Evolutionary conservation across 2,329 filamentous ascomycete species (phyloP), one percentile per base, ranked within the genome.

Genomic region (Monosporascus sp.): DNA sequence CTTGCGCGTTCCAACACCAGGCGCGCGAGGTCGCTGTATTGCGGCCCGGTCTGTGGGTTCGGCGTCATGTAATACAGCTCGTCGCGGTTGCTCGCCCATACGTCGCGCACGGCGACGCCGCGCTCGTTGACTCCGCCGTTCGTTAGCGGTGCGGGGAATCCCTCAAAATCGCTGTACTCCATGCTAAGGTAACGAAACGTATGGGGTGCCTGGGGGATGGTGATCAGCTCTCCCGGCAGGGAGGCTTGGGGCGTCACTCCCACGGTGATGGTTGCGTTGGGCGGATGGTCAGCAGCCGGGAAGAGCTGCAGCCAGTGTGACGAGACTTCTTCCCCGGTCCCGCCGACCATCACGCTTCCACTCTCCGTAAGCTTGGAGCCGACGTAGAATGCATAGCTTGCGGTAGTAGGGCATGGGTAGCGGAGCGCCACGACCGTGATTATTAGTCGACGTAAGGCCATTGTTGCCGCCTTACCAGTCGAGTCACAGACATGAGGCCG

Each of bases 321-420:
- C 0, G 74, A 77, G 0, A 76, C 73, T 57, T 77, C 74, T 55
- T 78, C 75, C 45, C 74, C 74, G 4, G 74, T 77, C 22, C 74
- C 73, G 55, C 74, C 74, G 20, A 77, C 63, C 44, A 76, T 65
- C 26, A 77, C 72, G 37, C 68, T 70, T 31, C 72, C 72, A 55
- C 72, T 69, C 15, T 67, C 62, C 0, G 74, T 76, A 55, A 77
- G 69, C 40, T 69, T 66, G 55, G 74, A 75, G 55, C 75, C 74
- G 18, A 77, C 72, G 50, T 76, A 77, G 61, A 77, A 76, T 15
- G 72, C 73, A 60, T 77, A 76, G 63, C 74, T 77, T n/a, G 72
- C 72, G n/a, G 49, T 47, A 20, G 55, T 56, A 7, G 58, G 54
- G 7, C 7, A 44, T 11, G 57, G 37, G 9, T 59, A 51, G 35